Evolutionary conservation across 2,329 filamentous ascomycete genomes (phyloP), one percentile per base, ranked within the genome.

Genomic region (Xylariaceae sp.): DNA sequence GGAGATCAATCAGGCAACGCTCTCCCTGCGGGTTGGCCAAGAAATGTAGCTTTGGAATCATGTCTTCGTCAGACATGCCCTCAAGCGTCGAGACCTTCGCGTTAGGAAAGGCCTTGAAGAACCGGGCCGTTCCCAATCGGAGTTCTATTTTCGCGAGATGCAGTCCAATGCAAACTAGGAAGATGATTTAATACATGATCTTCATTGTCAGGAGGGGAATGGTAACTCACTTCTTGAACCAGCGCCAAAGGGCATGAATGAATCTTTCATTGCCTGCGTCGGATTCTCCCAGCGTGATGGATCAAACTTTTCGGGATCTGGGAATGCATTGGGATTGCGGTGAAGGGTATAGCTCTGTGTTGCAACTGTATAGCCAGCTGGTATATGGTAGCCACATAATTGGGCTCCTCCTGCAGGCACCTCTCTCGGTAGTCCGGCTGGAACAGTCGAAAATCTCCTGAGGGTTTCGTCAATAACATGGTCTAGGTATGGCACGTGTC

Each of bases 141-240:
- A 85, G 65, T 60, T 85, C 82, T 69, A 83, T 80, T 12, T 75
- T 73, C 0, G 83, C 83, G 8, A 86, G 74, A 56, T 85, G 80
- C 16, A 83, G 71, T 2, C 83, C 83, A 12, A 87, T 71, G 58
- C 83, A 86, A 3, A 68, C 70, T 73, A 46, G 4, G 1, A 8
- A 34, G 33, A 16, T 8, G 3, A 16, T n/a, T 47, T 47, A 57
- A 24, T 9, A 31, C 8, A 19, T 21, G 28, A 9, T 11, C 3
- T 21, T 21, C 14, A 17, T 45, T 24, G 1, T 4, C 1, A 44
- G 4, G 19, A 11, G 7, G 23, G 19, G 6, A 4, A 19, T 14
- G 31, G 8, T n/a, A 9, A 63, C 66, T 64, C 56, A 70, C 67
- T 60, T 21, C 69, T 61, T 7, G 65, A 66, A 2, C 70, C 71